Percentiles rank a stretch among this genome's conserved stretches.
These are phyloP conservation scores for Pyracantha coccinea DNA, from an alignment of 331 rosid genomes.

Conservation along the genomic window DNA sequence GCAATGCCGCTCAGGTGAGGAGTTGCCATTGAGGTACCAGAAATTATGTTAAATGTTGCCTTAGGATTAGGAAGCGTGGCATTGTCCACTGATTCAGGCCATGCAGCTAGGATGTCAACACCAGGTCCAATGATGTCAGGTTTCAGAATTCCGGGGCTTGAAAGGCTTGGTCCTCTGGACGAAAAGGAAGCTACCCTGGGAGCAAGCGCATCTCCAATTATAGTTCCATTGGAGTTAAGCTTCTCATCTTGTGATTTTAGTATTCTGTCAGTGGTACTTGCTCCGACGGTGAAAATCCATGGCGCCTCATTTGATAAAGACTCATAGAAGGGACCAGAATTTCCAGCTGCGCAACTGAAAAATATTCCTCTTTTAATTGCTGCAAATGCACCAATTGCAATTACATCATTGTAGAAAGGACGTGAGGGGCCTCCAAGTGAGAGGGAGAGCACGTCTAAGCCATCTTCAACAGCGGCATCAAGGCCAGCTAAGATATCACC, in stretches of 20 bases:
- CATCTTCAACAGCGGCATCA: constrained; percentile 39
- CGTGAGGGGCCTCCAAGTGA: constrained; percentile 30
- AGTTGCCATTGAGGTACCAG: constrained; percentile 70
- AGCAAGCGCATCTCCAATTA: constrained; percentile 37
- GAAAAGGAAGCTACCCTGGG: constrained; percentile 50
- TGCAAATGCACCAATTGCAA: constrained; percentile 51
- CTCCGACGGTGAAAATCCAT: constrained; percentile 71
- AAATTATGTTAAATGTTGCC: constrained; percentile 30
- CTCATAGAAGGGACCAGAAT: constrained; percentile 27
- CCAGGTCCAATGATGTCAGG: constrained; percentile 83
- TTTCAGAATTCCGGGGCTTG: constrained; percentile 50
- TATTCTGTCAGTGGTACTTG: constrained; percentile 49
- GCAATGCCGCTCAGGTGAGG: constrained; percentile 64
- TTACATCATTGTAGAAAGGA: constrained; percentile 22
- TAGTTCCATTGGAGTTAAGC: constrained; percentile 44
- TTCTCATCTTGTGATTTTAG: constrained; percentile 26
- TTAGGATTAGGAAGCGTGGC: constrained; percentile 1
- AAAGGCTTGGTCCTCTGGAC: constrained; percentile 51
- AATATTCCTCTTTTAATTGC: constrained; percentile 57
- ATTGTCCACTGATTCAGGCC: constrained; percentile 42
- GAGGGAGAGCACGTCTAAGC: constrained; percentile 65
- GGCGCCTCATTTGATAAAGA: constrained; percentile 58
- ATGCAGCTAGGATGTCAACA: constrained; percentile 59
- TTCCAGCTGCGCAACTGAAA: constrained; percentile 53
- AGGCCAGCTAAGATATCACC: constrained; percentile 36